These are phyloP conservation scores for Podila epigama DNA, from an alignment of 192 early-diverging fungal species.

Conservation along the genomic window DNA sequence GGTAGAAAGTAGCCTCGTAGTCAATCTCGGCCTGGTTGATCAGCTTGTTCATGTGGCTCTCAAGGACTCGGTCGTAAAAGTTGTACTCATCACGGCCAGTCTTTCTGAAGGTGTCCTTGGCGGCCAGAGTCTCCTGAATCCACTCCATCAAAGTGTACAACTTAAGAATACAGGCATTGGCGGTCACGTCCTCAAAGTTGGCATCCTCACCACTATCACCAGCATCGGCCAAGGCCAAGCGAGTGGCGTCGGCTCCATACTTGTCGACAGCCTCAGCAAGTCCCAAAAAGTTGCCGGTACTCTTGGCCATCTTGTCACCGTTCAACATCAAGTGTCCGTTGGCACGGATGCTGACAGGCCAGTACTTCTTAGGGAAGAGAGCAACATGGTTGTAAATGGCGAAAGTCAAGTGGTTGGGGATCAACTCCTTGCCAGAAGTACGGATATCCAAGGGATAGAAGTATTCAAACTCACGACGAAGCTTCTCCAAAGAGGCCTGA, in stretches of 20 bases:
- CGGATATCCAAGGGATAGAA: slow-evolving; percentile 99
- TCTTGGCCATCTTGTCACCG: slow-evolving; percentile 98
- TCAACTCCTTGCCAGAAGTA: slow-evolving; percentile 95
- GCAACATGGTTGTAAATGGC: slow-evolving; percentile 96
- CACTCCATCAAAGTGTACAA: slow-evolving; percentile 91
- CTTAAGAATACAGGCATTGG: slow-evolving; percentile 94
- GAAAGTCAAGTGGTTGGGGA: slow-evolving; percentile 98
- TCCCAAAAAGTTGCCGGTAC: slow-evolving; percentile 95
- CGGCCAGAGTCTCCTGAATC: slow-evolving; percentile 75
- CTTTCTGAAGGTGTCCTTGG: slow-evolving; percentile 54
- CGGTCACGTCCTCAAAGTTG: slow-evolving; percentile 95
- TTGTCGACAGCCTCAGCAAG: slow-evolving; percentile 77
- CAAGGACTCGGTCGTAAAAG: slow-evolving; percentile 92
- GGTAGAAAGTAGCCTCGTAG: slow-evolving; percentile 87
- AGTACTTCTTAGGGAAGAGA: slow-evolving; percentile 89
- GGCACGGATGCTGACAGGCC: slow-evolving; percentile 86
- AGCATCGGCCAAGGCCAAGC: slow-evolving; percentile 95
- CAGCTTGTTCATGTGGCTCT: slow-evolving; percentile 85
- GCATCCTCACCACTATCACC: slow-evolving; percentile 97
- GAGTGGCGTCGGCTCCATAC: slow-evolving; percentile 96
- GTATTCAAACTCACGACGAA: slow-evolving; percentile 94
- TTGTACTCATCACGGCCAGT: slow-evolving; percentile 58
- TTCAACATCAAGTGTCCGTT: slow-evolving; percentile 98
- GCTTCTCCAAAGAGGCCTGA: slow-evolving; percentile 71
- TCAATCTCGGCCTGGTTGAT: slow-evolving; percentile 70